Evolutionary conservation across 805 yeast species (phyloP).

Genomic region (Scheffersomyces lignosus): DNA sequence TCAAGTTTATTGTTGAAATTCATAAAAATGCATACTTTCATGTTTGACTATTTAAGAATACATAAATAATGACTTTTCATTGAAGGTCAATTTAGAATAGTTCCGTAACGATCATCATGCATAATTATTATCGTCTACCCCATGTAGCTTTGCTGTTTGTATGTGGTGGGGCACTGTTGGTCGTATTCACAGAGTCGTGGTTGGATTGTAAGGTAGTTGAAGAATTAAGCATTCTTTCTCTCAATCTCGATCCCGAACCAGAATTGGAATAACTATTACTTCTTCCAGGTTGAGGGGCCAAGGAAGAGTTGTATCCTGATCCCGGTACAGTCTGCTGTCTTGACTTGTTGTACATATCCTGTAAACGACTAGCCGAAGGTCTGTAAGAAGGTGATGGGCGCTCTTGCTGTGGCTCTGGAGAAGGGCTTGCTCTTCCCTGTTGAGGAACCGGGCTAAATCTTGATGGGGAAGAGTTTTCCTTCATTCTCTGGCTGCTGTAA

Average conservation of each 20-base stretch:
- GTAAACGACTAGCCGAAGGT: slow-evolving; percentile 34
- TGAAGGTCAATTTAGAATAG: no score
- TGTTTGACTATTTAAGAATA: no score
- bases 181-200: slow-evolving; percentile 6
- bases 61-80: no score
- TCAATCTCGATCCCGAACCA: slow-evolving; percentile 20
- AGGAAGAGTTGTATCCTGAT: slow-evolving; percentile 26
- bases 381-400: slow-evolving; percentile 23
- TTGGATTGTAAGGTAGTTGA: slow-evolving; percentile 16
- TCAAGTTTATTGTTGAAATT: no score
- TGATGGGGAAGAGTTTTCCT: background rate
- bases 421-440: slow-evolving; percentile 3
- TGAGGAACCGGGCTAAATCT: background rate
- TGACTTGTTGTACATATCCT: slow-evolving; percentile 41
- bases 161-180: slow-evolving; percentile 9
- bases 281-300: slow-evolving; percentile 19
- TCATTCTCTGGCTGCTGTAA: slow-evolving; percentile 5
- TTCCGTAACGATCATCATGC: no score
- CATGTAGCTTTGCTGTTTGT: slow-evolving; percentile 18
- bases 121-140: slow-evolving; percentile 17
- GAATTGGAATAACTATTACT: slow-evolving; percentile 26
- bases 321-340: slow-evolving; percentile 39
- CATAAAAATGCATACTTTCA: no score
- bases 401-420: slow-evolving; percentile 3
- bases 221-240: slow-evolving; percentile 28